A percentile compares a stretch with the other conserved stretches of the same genome.
Evolutionary conservation across 805 yeast genomes (phyloP).

Genomic region (Scheffersomyces lignosus): DNA sequence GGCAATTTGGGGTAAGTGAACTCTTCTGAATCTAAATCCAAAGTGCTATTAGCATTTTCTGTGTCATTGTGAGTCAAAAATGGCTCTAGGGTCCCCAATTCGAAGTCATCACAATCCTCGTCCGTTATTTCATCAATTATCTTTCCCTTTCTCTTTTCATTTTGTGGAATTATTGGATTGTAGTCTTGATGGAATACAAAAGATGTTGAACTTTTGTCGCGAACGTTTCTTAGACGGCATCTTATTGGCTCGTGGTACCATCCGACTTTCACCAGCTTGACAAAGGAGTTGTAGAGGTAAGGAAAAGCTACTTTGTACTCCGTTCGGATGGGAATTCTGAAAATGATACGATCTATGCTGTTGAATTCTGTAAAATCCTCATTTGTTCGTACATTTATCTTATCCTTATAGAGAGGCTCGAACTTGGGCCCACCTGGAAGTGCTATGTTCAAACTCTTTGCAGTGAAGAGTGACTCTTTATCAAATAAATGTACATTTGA

Average conservation of each 20-base stretch:
- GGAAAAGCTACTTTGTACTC: constrained; percentile 90
- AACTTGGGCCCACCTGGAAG: constrained; percentile 96
- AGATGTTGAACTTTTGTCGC: constrained; percentile 51
- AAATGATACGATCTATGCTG: constrained; percentile 81
- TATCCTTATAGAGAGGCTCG: constrained; percentile 76
- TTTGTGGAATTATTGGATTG: constrained; percentile 51
- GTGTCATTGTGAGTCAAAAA: constrained; percentile 33
- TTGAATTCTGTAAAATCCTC: constrained; percentile 91
- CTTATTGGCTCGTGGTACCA: constrained; percentile 65
- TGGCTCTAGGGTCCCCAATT: constrained; percentile 47
- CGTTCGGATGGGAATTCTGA: constrained; percentile 71
- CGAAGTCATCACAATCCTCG: constrained; percentile 39
- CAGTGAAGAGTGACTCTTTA: constrained; percentile 77
- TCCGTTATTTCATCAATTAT: too few relatives aligned
- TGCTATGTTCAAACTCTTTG: constrained; percentile 84
- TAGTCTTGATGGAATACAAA: constrained; percentile 55
- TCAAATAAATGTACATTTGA: constrained; percentile 74
- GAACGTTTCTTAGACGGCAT: constrained; percentile 46
- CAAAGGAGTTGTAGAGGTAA: constrained; percentile 74
- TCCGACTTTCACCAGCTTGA: constrained; percentile 59
- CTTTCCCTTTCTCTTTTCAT: constrained; percentile 7
- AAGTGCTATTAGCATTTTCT: constrained; percentile 3
- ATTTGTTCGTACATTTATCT: constrained; percentile 52
- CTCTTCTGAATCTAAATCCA: too few relatives aligned
- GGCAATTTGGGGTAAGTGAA: constrained; percentile 8